Conservation (phyloP, 2,329 filamentous ascomycete species). For the Cladosporium phlei region DNA sequence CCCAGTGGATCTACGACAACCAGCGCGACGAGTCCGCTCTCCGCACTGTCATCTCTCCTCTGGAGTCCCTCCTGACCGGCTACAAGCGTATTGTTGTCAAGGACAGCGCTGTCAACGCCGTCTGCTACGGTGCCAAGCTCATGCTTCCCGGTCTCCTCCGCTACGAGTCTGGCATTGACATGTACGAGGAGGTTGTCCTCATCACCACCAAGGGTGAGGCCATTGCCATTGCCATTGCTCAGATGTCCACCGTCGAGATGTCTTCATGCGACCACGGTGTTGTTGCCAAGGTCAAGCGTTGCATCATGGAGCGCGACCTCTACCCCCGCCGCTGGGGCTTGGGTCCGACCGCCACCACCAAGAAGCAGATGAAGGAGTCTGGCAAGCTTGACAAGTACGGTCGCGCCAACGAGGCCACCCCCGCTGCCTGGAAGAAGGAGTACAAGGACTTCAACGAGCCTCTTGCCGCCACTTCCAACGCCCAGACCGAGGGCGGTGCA, state of each 20-base stretch:
- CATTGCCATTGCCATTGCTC: conserved; percentile 90
- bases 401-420: conserved; percentile 84
- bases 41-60: conserved; percentile 81
- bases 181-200: conserved; percentile 91
- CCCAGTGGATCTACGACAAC: conserved; percentile 95
- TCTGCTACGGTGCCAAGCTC: conserved; percentile 97
- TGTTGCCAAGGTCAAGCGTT: conserved; percentile 97
- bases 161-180: conserved; percentile 87
- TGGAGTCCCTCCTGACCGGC: conserved; percentile 83
- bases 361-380: conserved; percentile 99
- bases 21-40: conserved; percentile 90
- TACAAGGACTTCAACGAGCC: conserved; percentile 82
- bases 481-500: conserved; percentile 27
- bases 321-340: conserved; percentile 97
- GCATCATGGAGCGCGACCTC: conserved; percentile 98
- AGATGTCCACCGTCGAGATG: conserved; percentile 98
- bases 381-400: conserved; percentile 99
- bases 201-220: conserved; percentile 99
- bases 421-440: conserved; percentile 82
- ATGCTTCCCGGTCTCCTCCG: conserved; percentile 95
- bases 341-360: conserved; percentile 86
- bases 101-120: conserved; percentile 91
- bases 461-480: background rate
- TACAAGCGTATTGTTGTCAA: conserved; percentile 99
- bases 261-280: conserved; percentile 96